Evolutionary conservation across 768 basidiomycete species (phyloP).

Genomic region (Lactarius pseudohatsudake): DNA sequence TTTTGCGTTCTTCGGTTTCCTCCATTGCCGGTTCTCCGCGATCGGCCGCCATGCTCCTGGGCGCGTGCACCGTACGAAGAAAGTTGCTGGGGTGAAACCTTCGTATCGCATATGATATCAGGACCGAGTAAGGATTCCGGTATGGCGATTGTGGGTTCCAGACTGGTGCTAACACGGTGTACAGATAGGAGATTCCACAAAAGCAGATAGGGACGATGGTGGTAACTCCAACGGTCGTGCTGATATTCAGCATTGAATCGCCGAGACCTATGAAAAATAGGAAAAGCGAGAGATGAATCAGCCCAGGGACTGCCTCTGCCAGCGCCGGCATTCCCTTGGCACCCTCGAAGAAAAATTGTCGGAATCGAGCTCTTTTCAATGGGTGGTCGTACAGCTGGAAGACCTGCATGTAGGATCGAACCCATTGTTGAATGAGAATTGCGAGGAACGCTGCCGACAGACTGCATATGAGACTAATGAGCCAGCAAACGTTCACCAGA

Average conservation of each 20-base stretch:
- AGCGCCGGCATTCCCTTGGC: too few relatives aligned
- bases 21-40: not conserved
- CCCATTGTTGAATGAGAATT: constrained; percentile 10
- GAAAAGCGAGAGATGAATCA: too few relatives aligned
- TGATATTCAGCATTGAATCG: too few relatives aligned
- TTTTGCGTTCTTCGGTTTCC: not conserved
- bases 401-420: too few relatives aligned
- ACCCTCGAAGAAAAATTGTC: too few relatives aligned
- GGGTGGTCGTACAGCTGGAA: too few relatives aligned
- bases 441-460: constrained; percentile 7
- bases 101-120: not conserved
- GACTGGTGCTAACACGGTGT: not conserved
- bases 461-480: constrained; percentile 9
- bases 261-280: too few relatives aligned
- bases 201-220: not conserved
- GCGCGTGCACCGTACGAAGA: too few relatives aligned
- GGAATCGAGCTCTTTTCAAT: too few relatives aligned
- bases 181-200: constrained; percentile 3
- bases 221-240: not conserved
- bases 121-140: not conserved
- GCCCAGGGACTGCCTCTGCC: too few relatives aligned
- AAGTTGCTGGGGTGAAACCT: not conserved
- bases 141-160: constrained; percentile 3
- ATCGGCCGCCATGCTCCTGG: not conserved
- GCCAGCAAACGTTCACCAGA: constrained; percentile 7